Evolutionary conservation across 2,329 filamentous ascomycete species (phyloP).

Genomic region (Hypoxylon sp.): DNA sequence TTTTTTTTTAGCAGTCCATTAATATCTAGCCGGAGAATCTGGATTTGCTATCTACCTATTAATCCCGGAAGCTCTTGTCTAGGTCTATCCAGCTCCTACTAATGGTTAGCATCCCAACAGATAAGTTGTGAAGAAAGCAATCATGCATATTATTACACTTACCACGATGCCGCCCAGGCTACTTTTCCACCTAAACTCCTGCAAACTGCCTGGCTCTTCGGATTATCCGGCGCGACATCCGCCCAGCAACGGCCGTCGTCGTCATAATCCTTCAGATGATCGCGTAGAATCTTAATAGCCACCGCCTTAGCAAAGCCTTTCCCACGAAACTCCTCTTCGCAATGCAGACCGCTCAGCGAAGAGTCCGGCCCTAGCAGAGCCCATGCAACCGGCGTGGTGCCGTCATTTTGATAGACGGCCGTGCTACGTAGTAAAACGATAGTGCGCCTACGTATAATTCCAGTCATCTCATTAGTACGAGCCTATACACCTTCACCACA

Average conservation of each 20-base stretch:
- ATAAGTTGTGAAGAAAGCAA: conserved; percentile 4
- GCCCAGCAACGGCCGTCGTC: conserved; percentile 70
- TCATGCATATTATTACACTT: conserved; percentile 48
- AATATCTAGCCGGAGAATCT: conserved; percentile 11
- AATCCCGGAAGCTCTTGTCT: conserved; percentile 48
- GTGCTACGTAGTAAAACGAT: conserved; percentile 63
- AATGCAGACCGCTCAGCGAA: conserved; percentile 73
- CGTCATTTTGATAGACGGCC: conserved; percentile 62
- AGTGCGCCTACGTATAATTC: conserved; percentile 55
- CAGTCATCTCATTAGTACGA: neutral
- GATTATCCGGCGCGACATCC: conserved; percentile 74
- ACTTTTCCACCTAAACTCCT: conserved; percentile 70
- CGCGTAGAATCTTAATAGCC: conserved; percentile 69
- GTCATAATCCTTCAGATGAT: conserved; percentile 62
- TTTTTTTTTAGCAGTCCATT: conserved; percentile 8
- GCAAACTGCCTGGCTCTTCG: conserved; percentile 73
- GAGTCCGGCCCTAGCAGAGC: conserved; percentile 74
- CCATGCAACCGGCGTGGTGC: conserved; percentile 72
- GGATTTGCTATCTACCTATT: conserved; percentile 19
- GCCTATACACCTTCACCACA: neutral
- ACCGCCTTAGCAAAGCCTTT: conserved; percentile 75
- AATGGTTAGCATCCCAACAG: conserved; percentile 36
- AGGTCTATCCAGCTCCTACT: conserved; percentile 50
- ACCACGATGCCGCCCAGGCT: conserved; percentile 73
- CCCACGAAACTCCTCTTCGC: conserved; percentile 72